Evolutionary conservation across 371 early-diverging fungal species (phyloP), one percentile per base, ranked within the genome.

Genomic region (Nematocida sp.): DNA sequence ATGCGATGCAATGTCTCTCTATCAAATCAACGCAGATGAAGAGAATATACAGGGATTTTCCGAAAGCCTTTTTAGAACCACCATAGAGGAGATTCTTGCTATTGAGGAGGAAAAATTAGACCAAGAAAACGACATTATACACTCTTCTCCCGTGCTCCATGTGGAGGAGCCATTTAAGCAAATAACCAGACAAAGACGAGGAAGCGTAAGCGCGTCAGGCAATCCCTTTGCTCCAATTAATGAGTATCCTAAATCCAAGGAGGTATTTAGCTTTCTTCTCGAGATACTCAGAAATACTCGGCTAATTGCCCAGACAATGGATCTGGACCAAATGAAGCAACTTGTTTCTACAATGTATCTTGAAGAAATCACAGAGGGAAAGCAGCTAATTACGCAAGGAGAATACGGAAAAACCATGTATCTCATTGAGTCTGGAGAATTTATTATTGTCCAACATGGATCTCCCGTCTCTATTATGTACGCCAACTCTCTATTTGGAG

Each of bases 351-450:
- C 77, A 16, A 82, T 80, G 80, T 45, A 76, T 32, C 53, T 56
- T 16, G 30, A 77, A 20, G 55, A 66, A 13, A 55, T 80, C 9
- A 40, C 53, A 11, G 55, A 57, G 25, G 90, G 88, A 28, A 89
- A 89, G 67, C 87, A 85, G 49, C 87, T 97, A 40, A 94, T 95
- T 78, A 87, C 86, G 57, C 95, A 97, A 83, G 96, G 94, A 40
- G 95, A 88, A 50, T 90, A 91, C 11, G 95, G 94, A 42, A 94
- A 93, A 85, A 93, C 86, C 84, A 95, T 95, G 81, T 95, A 95
- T 83, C 90, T 94, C 11, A 93, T 94, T 30, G 96, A 95, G 79
- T 86, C 87, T 35, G 97, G 97, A 53, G 87, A 88, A 26, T 88
- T 95, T 82, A 94, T 94, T 78, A 91, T 94, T 47, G 89, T 88